phyloP scores from a whole-genome alignment of 2,329 filamentous ascomycete species.

The Neofusicoccum ribis region DNA sequence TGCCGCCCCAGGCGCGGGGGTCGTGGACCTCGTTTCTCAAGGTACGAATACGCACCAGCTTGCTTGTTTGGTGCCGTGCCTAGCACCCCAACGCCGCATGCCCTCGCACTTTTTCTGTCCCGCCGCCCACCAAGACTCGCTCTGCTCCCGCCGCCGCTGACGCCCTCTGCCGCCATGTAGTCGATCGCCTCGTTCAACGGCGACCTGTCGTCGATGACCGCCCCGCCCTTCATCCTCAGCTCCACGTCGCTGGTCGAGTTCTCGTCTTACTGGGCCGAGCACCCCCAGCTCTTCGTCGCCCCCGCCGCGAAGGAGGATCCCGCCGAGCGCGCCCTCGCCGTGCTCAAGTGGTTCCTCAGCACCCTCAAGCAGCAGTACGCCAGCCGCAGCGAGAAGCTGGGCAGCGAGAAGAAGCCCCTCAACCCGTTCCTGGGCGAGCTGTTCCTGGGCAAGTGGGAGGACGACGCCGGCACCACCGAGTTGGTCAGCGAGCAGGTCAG shows the following conservation, averaged over 20 bases:
- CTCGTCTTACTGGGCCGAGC: conserved; percentile 59
- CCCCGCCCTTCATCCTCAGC: conserved; percentile 57
- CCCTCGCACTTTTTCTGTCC: neutral
- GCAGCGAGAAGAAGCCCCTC: conserved; percentile 95
- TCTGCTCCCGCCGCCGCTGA: neutral
- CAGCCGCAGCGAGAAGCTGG: conserved; percentile 73
- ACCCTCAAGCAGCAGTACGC: conserved; percentile 86
- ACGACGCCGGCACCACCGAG: conserved; percentile 76
- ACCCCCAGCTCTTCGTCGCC: conserved; percentile 70
- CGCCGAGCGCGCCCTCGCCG: conserved; percentile 77
- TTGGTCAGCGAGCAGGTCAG: conserved; percentile 94
- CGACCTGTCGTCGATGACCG: conserved; percentile 58
- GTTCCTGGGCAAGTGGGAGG: conserved; percentile 88
- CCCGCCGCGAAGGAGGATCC: conserved; percentile 78
- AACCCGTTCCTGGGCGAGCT: conserved; percentile 96
- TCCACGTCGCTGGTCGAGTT: conserved; percentile 58
- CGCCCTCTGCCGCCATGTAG: conserved; percentile 22
- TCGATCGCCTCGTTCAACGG: conserved; percentile 58
- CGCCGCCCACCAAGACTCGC: neutral
- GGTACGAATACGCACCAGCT: conserved; percentile 31
- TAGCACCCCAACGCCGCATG: neutral
- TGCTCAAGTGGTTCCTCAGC: conserved; percentile 95
- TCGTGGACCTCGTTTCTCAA: conserved; percentile 54
- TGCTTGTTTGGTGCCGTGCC: neutral
- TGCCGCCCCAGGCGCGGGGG: conserved; percentile 47